Percentiles rank a stretch among this genome's conserved stretches.
phyloP scores from a whole-genome alignment of 2,329 filamentous ascomycete species.

The Fusarium algeriense region DNA sequence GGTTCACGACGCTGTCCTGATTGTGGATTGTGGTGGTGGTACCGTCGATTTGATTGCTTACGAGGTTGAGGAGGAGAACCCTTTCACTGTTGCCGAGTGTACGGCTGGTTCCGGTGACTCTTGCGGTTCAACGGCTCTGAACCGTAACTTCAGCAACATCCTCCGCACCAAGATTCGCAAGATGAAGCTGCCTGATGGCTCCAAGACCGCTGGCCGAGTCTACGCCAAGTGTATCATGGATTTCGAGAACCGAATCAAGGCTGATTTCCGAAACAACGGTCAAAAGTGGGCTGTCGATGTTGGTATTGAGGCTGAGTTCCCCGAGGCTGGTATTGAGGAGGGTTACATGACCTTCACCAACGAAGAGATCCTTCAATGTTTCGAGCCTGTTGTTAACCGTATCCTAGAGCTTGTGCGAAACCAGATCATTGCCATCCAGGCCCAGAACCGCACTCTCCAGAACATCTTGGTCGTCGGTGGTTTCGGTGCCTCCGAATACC shows the following conservation, averaged over 20 bases:
- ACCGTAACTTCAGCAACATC: constrained; percentile 98
- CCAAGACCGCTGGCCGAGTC: constrained; percentile 96
- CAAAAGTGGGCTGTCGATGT: constrained; percentile 99
- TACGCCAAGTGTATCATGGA: constrained; percentile 99
- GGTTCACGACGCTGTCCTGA: constrained; percentile 97
- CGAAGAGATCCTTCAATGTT: constrained; percentile 98
- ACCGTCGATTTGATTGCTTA: constrained; percentile 99
- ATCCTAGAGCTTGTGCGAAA: constrained; percentile 96
- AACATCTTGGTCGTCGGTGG: constrained; percentile 98
- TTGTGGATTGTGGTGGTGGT: constrained; percentile 98
- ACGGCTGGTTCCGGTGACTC: constrained; percentile 97
- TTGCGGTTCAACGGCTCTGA: constrained; percentile 97
- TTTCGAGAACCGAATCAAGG: constrained; percentile 99
- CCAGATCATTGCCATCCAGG: constrained; percentile 99
- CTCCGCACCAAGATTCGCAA: constrained; percentile 97
- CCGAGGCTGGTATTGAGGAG: constrained; percentile 97
- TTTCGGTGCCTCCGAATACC: constrained; percentile 97
- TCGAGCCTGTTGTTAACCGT: constrained; percentile 97
- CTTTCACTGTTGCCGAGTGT: constrained; percentile 96
- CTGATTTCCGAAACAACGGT: constrained; percentile 98
- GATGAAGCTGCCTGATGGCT: constrained; percentile 98
- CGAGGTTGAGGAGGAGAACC: constrained; percentile 97
- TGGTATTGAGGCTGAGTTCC: constrained; percentile 97
- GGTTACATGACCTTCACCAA: constrained; percentile 99
- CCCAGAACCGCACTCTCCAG: constrained; percentile 92